Evolutionary conservation across 805 yeast genomes (phyloP).

Genomic region (Millerozyma miso): DNA sequence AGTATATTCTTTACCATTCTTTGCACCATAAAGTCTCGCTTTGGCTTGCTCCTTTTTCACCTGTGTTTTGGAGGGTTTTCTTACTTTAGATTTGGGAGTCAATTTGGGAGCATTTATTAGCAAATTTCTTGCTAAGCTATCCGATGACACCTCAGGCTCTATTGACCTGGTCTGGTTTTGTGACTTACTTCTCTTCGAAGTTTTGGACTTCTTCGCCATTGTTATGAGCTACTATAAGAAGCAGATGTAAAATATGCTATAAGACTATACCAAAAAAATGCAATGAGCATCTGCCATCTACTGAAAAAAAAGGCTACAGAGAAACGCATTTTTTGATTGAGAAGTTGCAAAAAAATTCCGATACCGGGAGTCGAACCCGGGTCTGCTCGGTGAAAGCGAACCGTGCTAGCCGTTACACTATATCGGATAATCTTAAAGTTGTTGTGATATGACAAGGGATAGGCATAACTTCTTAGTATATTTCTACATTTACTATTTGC

Average conservation of each 20-base stretch:
- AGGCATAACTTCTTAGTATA: too few species aligned
- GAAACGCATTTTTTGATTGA: neutral
- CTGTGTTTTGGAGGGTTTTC: constrained; percentile 45
- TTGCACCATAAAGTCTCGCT: constrained; percentile 65
- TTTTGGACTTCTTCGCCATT: constrained; percentile 47
- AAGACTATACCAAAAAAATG: neutral
- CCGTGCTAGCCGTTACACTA: constrained; percentile 54
- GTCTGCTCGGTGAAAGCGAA: constrained; percentile 52
- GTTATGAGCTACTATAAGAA: neutral
- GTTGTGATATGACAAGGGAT: too few species aligned
- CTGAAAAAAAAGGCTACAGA: neutral
- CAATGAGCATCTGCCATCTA: neutral
- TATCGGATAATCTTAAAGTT: constrained; percentile 35
- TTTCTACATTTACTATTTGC: too few species aligned
- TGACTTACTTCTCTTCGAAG: constrained; percentile 50
- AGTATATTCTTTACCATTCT: constrained; percentile 51
- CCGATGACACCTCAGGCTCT: constrained; percentile 63
- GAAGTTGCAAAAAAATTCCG: constrained; percentile 41
- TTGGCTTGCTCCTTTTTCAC: constrained; percentile 65
- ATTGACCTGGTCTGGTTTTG: constrained; percentile 55
- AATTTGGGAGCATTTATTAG: constrained; percentile 54
- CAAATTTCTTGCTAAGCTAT: constrained; percentile 65
- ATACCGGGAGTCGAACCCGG: constrained; percentile 87
- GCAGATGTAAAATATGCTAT: neutral
- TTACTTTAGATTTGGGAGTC: constrained; percentile 54